Percentiles rank a stretch among this genome's conserved stretches.
These are phyloP conservation scores for Lecanicillium sp. DNA, from an alignment of 2,329 filamentous ascomycete genomes.

Conservation along the genomic window DNA sequence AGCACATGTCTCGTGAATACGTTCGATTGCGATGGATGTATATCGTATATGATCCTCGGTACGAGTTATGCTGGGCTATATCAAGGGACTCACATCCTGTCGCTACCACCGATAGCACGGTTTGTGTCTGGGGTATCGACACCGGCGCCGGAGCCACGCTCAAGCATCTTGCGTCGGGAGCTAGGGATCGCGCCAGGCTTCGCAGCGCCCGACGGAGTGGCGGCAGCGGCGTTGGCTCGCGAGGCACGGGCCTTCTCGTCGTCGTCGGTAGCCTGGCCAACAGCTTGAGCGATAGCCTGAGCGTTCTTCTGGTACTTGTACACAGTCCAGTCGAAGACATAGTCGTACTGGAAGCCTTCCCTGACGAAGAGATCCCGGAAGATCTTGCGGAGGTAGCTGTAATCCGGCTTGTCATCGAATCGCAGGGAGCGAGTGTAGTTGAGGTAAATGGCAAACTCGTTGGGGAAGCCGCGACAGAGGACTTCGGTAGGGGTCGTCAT, in stretches of 20 bases:
- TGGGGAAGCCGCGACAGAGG: constrained; percentile 96
- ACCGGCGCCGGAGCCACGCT: constrained; percentile 51
- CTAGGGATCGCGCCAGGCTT: constrained; percentile 70
- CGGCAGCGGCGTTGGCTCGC: constrained; percentile 59
- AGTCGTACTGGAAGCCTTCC: constrained; percentile 99
- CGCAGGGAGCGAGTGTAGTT: constrained; percentile 98
- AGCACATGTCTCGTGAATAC: constrained; percentile 68
- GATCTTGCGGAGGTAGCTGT: constrained; percentile 99
- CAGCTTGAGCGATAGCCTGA: constrained; percentile 83
- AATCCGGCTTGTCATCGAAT: constrained; percentile 99
- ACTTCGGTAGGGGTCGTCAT: constrained; percentile 99
- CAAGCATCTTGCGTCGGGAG: constrained; percentile 80
- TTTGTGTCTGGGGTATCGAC: constrained; percentile 66
- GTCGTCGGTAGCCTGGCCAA: constrained; percentile 60
- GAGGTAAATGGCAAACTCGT: constrained; percentile 98
- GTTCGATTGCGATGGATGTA: constrained; percentile 66
- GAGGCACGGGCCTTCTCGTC: constrained; percentile 68
- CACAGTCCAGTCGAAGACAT: constrained; percentile 99
- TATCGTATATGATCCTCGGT: constrained; percentile 53
- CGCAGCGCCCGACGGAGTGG: constrained; percentile 55
- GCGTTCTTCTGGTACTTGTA: constrained; percentile 99
- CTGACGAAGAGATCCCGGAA: constrained; percentile 99
- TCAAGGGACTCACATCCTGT: constrained; percentile 88
- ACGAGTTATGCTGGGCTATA: constrained; percentile 43
- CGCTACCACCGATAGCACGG: constrained; percentile 72